Percentiles rank a stretch among this genome's conserved stretches.
These are phyloP conservation scores for Orbilia quercus DNA, from an alignment of 2,329 filamentous ascomycete species.

Conservation along the genomic window DNA sequence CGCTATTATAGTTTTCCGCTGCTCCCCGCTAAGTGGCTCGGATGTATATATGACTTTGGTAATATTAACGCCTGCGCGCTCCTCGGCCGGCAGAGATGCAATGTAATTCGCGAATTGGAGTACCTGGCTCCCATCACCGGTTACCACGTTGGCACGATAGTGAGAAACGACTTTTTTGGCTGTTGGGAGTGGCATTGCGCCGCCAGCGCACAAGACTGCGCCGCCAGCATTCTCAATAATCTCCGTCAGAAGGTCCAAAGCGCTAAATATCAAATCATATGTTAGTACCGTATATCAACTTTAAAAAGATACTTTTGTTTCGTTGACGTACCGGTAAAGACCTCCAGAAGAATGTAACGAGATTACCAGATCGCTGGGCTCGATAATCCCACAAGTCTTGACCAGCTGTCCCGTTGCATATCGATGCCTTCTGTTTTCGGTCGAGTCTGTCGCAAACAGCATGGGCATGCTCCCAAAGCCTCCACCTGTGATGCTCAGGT, in stretches of 20 bases:
- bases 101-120: conserved; percentile 63
- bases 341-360: conserved; percentile 62
- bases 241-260: conserved; percentile 64
- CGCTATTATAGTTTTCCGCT: conserved; percentile 61
- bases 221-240: conserved; percentile 64
- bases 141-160: conserved; percentile 63
- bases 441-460: conserved; percentile 64
- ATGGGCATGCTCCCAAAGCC: conserved; percentile 59
- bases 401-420: conserved; percentile 62
- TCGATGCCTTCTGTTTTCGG: conserved; percentile 65
- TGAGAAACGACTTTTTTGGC: conserved; percentile 60
- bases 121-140: conserved; percentile 64
- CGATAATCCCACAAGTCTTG: conserved; percentile 60
- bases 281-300: no score
- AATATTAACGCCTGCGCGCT: conserved; percentile 60
- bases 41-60: conserved; percentile 66
- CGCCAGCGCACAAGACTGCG: conserved; percentile 63
- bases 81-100: conserved; percentile 59
- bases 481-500: conserved; percentile 65
- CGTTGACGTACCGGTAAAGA: conserved; percentile 64
- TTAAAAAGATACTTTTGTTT: background rate
- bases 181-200: conserved; percentile 58
- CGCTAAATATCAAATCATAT: conserved; percentile 57
- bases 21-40: conserved; percentile 62
- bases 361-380: conserved; percentile 63